Evolutionary conservation across 768 basidiomycete genomes (phyloP).

Genomic region (Boletus tomentosulus): DNA sequence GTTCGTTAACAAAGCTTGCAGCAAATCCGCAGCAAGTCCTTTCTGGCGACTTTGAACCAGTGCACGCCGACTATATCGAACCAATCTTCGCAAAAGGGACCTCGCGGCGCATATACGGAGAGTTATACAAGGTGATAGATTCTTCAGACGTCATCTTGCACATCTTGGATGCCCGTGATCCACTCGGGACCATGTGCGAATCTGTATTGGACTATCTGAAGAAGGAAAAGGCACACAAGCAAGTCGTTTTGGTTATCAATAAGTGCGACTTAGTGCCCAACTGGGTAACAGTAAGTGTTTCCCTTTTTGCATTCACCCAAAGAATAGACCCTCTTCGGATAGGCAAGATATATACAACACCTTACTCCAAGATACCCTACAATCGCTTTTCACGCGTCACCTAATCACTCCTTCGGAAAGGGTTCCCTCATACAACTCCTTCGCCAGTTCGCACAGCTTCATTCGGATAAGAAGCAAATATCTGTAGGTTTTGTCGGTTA

Average conservation of each 20-base stretch:
- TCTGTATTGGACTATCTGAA: slow-evolving; percentile 88
- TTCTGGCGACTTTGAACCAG: slow-evolving; percentile 43
- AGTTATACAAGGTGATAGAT: slow-evolving; percentile 98
- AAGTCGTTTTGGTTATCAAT: slow-evolving; percentile 94
- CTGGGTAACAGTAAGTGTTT: slow-evolving; percentile 87
- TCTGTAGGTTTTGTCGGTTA: slow-evolving; percentile 98
- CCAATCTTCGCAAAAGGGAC: slow-evolving; percentile 96
- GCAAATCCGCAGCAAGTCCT: slow-evolving; percentile 10
- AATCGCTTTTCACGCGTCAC: slow-evolving; percentile 97
- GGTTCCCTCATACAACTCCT: slow-evolving; percentile 96
- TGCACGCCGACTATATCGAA: slow-evolving; percentile 78
- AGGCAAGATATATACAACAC: slow-evolving; percentile 96
- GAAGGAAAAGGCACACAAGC: slow-evolving; percentile 97
- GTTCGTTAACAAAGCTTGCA: slow-evolving; percentile 4
- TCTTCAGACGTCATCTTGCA: slow-evolving; percentile 97
- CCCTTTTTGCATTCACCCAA: background rate
- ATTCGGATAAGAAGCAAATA: slow-evolving; percentile 99
- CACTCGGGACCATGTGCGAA: slow-evolving; percentile 91
- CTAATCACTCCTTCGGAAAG: slow-evolving; percentile 98
- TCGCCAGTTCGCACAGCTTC: slow-evolving; percentile 93
- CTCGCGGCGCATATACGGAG: slow-evolving; percentile 92
- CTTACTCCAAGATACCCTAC: slow-evolving; percentile 93
- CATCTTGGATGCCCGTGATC: slow-evolving; percentile 93
- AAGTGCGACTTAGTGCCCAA: slow-evolving; percentile 98
- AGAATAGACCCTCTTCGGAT: background rate